Evolutionary conservation across 2,329 filamentous ascomycete genomes (phyloP), one percentile per base, ranked within the genome.

Genomic region (Apiospora koreana): DNA sequence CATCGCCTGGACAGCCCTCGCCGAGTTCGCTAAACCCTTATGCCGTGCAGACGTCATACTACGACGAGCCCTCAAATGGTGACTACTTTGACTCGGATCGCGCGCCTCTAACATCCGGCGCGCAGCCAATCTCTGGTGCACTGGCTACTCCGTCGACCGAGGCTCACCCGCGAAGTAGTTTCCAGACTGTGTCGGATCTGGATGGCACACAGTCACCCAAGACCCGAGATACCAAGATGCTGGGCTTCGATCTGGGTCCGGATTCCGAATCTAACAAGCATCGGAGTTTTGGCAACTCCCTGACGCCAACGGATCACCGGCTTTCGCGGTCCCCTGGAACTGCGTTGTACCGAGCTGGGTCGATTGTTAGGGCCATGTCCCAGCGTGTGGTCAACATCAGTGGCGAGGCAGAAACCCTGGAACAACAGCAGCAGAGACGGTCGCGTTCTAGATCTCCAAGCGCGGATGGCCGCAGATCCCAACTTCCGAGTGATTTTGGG

Each of bases 321-420:
- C 83, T 87, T 62, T 92, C 92, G 58, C 84, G 91, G 48, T 90
- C 91, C 1, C 85, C 88, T 2, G 91, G 91, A 23, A 86, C 88
- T 10, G 86, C 89, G 14, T 80, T 95, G 68, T 88, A 87, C 31
- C 86, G 90, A 75, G 92, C 93, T 72, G 89, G 92, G 62, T 93
- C 92, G 10, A 93, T 94, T 75, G 89, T 95, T 81, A 89, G 92
- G 74, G 90, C 90, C 72, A 97, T 99, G 90, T 98, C 97, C 42
- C 95, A 98, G 83, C 94, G 96, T 84, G 95, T 99, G 69, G 96
- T 99, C 77, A 98, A 98, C 78, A 89, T 99, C 76, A 97, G 94
- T 81, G 97, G 97, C 78, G 96, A 98, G 77, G 92, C 92, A 5
- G 94, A 98, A 75, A 84, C 93, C 25, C 86, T 95, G 21, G 94